Evolutionary conservation across 108 stramenopile species (phyloP).

Genomic region (Schizochytrium sp.): DNA sequence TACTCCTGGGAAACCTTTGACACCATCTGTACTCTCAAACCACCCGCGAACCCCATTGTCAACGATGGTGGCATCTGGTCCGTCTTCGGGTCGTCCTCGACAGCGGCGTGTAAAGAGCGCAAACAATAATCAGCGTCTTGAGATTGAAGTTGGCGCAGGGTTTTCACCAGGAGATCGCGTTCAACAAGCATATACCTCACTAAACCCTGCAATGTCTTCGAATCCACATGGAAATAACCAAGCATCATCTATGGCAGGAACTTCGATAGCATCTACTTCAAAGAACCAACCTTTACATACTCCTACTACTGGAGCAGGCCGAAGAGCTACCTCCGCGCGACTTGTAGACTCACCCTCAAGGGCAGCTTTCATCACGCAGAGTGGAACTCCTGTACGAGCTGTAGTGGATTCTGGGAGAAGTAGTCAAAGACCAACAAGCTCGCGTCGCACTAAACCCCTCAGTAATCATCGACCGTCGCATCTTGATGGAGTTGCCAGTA

Average conservation of each 20-base stretch:
- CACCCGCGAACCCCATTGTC: too few relatives aligned
- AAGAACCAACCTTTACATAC: background rate
- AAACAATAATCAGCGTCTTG: background rate
- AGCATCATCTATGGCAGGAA: too few relatives aligned
- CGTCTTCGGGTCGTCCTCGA: background rate
- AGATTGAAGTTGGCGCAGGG: background rate
- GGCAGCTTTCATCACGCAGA: conserved; percentile 27
- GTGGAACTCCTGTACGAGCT: conserved; percentile 13
- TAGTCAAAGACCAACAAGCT: conserved; percentile 11
- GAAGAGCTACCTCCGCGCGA: background rate
- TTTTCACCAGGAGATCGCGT: background rate
- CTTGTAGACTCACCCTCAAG: conserved; percentile 6
- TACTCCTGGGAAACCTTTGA: background rate
- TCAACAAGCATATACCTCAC: too few relatives aligned
- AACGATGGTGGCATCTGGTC: background rate
- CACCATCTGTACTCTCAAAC: too few relatives aligned
- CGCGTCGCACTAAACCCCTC: conserved; percentile 3
- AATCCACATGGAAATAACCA: too few relatives aligned
- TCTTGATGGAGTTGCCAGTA: conserved; percentile 34
- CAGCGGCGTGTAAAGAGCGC: background rate
- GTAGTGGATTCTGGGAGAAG: background rate
- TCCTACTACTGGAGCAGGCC: background rate
- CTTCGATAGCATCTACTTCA: too few relatives aligned
- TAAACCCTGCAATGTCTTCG: too few relatives aligned
- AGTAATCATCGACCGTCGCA: conserved; percentile 11